Evolutionary conservation across 352 stramenopile species (phyloP).

Genomic region (Peronosclerospora sorghi): DNA sequence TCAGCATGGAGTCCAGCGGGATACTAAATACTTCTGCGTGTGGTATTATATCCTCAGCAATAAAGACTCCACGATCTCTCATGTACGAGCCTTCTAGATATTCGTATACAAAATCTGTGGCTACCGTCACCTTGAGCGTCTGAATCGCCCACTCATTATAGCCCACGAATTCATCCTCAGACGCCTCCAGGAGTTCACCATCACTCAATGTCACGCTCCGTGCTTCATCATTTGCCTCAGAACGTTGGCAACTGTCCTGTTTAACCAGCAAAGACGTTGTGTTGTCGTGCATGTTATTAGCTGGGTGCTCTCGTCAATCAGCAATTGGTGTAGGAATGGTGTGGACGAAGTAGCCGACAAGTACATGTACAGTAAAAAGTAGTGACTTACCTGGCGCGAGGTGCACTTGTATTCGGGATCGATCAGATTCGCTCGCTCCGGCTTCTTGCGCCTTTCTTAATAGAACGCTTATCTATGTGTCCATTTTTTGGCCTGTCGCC

Average conservation of each 20-base stretch:
- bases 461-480: too few relatives aligned
- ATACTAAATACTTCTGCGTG: constrained; percentile 62
- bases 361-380: too few relatives aligned
- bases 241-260: background rate
- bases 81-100: constrained; percentile 22
- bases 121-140: constrained; percentile 40
- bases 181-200: too few relatives aligned
- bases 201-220: background rate
- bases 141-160: constrained; percentile 68
- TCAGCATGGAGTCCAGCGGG: constrained; percentile 47
- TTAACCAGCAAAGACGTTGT: constrained; percentile 4
- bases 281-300: constrained; percentile 18
- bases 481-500: too few relatives aligned
- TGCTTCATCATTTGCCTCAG: background rate
- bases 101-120: constrained; percentile 81
- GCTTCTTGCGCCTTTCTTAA: too few relatives aligned
- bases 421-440: too few relatives aligned
- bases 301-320: constrained; percentile 4
- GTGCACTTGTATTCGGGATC: too few relatives aligned
- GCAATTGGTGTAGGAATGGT: constrained; percentile 4
- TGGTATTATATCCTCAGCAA: constrained; percentile 67
- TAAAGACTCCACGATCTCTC: constrained; percentile 59
- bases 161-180: constrained; percentile 34
- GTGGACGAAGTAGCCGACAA: background rate
- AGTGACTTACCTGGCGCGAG: too few relatives aligned